Percentiles rank a stretch among this genome's conserved stretches.
Evolutionary conservation across 345 rosid species (phyloP).

Genomic region (Gossypium thurberi): DNA sequence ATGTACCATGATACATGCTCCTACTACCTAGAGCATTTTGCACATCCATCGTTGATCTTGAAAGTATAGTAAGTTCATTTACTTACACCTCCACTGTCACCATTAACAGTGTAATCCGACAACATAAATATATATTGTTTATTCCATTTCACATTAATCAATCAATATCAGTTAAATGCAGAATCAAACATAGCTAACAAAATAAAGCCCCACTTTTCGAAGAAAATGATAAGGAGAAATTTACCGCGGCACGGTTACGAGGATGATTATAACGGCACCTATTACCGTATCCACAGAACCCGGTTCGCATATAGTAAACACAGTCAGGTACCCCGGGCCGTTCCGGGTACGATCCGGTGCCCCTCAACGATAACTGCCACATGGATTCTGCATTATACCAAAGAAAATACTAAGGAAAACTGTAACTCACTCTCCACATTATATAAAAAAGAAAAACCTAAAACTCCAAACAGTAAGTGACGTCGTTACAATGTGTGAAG

Average conservation of each 20-base stretch:
- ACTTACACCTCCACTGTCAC: background rate
- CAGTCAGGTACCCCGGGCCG: slow-evolving; percentile 75
- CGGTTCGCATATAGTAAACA: slow-evolving; percentile 87
- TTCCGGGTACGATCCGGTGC: slow-evolving; percentile 64
- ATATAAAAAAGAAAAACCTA: slow-evolving; percentile 19
- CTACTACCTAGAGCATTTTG: background rate
- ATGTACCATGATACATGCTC: background rate
- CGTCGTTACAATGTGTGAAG: background rate
- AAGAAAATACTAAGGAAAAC: slow-evolving; percentile 17
- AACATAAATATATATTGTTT: background rate
- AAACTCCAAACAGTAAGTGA: slow-evolving; percentile 8
- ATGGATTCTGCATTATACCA: slow-evolving; percentile 54
- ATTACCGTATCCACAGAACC: slow-evolving; percentile 67
- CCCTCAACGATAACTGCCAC: slow-evolving; percentile 65
- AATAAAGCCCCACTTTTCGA: background rate
- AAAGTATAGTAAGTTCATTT: background rate
- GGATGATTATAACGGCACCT: slow-evolving; percentile 98
- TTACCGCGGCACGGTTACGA: slow-evolving; percentile 81
- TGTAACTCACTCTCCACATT: slow-evolving; percentile 28
- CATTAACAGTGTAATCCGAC: background rate
- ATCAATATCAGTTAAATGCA: background rate
- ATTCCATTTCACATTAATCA: background rate
- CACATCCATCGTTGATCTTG: background rate
- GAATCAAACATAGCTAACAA: background rate
- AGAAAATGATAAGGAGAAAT: slow-evolving; percentile 6